phyloP scores from a whole-genome alignment of 1,284 basidiomycete genomes.

The Gomphus bonarii region DNA sequence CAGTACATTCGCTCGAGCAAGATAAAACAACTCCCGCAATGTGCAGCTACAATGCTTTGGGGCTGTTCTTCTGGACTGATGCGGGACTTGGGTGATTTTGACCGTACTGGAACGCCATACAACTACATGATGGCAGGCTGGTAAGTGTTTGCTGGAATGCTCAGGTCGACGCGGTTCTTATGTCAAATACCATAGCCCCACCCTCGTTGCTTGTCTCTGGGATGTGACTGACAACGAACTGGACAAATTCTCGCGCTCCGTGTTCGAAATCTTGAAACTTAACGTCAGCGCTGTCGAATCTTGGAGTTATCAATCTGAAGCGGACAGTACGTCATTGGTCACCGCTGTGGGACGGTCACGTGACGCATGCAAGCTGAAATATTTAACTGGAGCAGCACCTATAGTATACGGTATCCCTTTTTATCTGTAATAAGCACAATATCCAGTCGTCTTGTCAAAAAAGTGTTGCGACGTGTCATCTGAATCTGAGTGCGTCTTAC shows the following conservation, averaged over 20 bases:
- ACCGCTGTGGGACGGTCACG: conserved; percentile 76
- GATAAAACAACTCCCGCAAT: conserved; percentile 68
- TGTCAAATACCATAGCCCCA: conserved; percentile 49
- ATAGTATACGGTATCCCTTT: conserved; percentile 94
- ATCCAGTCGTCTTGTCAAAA: conserved; percentile 15
- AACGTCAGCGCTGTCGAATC: conserved; percentile 27
- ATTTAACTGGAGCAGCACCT: conserved; percentile 91
- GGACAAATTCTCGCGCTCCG: conserved; percentile 81
- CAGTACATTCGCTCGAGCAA: conserved; percentile 87
- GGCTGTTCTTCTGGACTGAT: conserved; percentile 92
- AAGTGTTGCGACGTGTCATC: neutral
- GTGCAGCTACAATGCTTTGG: conserved; percentile 96
- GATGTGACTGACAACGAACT: conserved; percentile 98
- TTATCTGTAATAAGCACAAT: conserved; percentile 37
- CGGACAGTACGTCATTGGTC: conserved; percentile 41
- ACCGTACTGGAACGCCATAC: conserved; percentile 83
- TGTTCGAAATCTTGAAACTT: conserved; percentile 69
- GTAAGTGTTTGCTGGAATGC: conserved; percentile 39
- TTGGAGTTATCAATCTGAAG: conserved; percentile 16
- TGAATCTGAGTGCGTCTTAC: neutral
- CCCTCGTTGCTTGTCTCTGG: conserved; percentile 92
- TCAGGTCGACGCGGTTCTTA: neutral
- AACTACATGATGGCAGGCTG: conserved; percentile 95
- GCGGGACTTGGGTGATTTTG: conserved; percentile 87
- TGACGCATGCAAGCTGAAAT: conserved; percentile 79